These are phyloP conservation scores for Nicotiana undulata DNA, from an alignment of 257 asterid genomes.

Conservation along the genomic window DNA sequence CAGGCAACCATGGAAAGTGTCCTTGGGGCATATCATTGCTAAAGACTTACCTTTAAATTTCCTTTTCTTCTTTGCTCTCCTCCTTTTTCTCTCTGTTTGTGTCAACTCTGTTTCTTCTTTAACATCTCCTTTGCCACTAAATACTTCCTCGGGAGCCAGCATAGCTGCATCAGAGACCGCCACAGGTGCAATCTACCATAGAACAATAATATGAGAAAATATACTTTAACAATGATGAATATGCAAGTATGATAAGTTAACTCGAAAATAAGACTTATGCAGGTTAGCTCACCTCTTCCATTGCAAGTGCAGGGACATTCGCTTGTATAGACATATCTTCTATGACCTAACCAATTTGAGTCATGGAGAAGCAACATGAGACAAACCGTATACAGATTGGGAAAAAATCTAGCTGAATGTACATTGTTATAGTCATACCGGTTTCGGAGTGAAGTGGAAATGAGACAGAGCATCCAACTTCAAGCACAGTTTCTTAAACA, in stretches of 20 bases:
- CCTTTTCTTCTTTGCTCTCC: slow-evolving; percentile 89
- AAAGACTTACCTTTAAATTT: slow-evolving; percentile 56
- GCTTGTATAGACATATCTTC: slow-evolving; percentile 94
- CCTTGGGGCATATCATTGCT: not conserved
- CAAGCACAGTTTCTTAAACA: slow-evolving; percentile 79
- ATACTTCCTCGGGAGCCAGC: slow-evolving; percentile 99
- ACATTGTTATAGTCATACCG: slow-evolving; percentile 36
- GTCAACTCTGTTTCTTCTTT: slow-evolving; percentile 91
- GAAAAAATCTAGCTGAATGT: not conserved
- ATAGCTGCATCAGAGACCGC: slow-evolving; percentile 97
- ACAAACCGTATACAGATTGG: not conserved
- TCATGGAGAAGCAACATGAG: slow-evolving; percentile 4
- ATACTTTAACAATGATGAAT: not conserved
- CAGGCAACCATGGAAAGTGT: not conserved
- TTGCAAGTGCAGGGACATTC: slow-evolving; percentile 92
- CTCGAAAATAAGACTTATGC: not conserved
- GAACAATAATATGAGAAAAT: slow-evolving; percentile 6
- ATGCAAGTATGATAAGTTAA: not conserved
- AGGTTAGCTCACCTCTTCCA: slow-evolving; percentile 75
- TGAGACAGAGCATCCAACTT: slow-evolving; percentile 96
- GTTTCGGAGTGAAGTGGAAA: slow-evolving; percentile 97
- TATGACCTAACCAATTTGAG: slow-evolving; percentile 47
- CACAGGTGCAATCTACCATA: slow-evolving; percentile 75
- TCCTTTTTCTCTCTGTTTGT: slow-evolving; percentile 75
- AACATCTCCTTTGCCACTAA: slow-evolving; percentile 80